Base-by-base conservation (phyloP, 2,329 filamentous ascomycete species). In the Colletotrichum higginsianum region DNA sequence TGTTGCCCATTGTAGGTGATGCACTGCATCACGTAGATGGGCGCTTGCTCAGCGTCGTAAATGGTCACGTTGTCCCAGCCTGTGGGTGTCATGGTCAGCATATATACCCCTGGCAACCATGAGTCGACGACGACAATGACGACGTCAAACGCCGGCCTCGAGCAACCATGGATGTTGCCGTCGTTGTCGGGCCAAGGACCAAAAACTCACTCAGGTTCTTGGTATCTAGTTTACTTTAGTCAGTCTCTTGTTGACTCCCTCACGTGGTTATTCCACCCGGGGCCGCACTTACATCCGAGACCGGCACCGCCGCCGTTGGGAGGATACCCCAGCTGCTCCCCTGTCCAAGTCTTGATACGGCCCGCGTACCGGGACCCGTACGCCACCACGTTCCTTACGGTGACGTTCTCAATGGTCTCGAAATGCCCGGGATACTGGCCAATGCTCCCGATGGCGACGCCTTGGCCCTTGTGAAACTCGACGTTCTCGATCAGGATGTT, bases 1-100 rank as follows among this genome's bases (percentile, higher is more conserved):
- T 47, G 35, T 0, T 61, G 46, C 1, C 47, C 58, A 58, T 60
- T 63, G 42, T 67, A 67, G 0, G 47, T 71, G 50, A 61, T 66
- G 50, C 67, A 57, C 46, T 66, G 62, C 47, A 64, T 71, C 2
- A 66, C 58, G 3, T 58, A 61, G 13, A 56, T 50, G 15, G 58
- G 64, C 3, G 64, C 57, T 30, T 62, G 30, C 49, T 62, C 52
- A n/a, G 26, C 58, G 18, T 63, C 58, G n/a, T 63, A 62, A 38
- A 63, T 50, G 16, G 58, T 63, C 0, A 71, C 49, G 21, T 63
- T 63, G 42, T 67, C 44, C 64, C 57, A 71, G n/a, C 8, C 50
- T 55, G 15, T 52, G 6, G 15, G 4, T 15, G 23, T 12, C 23
- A 35, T 23, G 4, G 52, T 50, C 7, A 50, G n/a, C 3, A 8